Evolutionary conservation across 164 flowering plant species (phyloP), one percentile per base, ranked within the genome.

Genomic region (Cinnamomum chago): DNA sequence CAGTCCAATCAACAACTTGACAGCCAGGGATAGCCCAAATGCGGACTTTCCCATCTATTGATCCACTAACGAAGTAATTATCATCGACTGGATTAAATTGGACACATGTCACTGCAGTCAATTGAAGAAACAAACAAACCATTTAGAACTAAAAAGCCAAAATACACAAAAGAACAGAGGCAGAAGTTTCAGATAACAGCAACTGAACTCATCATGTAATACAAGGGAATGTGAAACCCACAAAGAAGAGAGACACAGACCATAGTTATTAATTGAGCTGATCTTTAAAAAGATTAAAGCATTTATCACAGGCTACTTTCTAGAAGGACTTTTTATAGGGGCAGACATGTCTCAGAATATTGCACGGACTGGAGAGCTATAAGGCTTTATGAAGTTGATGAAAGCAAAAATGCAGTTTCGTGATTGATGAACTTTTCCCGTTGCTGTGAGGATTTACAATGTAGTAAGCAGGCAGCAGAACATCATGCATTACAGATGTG

Each of bases 81-180:
- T 91, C 89, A 79, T 91, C 85, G 33, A 84, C 76, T n/a, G 98
- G 98, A 74, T 90, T 90, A 89, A 95, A 92, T 72, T 95, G 94
- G 70, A 88, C 78, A 80, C 98, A 91, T 62, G 98, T 91, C 81
- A 93, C 97, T 95, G 90, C 70, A 77, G 50, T 30, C 76, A 69
- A 75, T 27, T 50, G 23, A 65, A 75, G 75, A 65, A 65, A 12
- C 28, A 50, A 78, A 68, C 5, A 68, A 33, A 11, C 7, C 67
- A 52, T 73, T 73, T 70, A 67, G n/a, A 52, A 47, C 17, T 55
- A 68, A 55, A 60, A 47, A 14, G 3, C 24, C 6, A 47, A 17
- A 50, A 18, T 14, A 40, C 17, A 70, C 51, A 28, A 27, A 50
- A 1, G 70, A 40, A 50, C 35, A 73, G 9, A 50, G 18, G 75